A percentile compares a stretch with the other conserved stretches of the same genome.
These are phyloP conservation scores for Phytophthora foliorum DNA, from an alignment of 352 stramenopile genomes.

Conservation along the genomic window DNA sequence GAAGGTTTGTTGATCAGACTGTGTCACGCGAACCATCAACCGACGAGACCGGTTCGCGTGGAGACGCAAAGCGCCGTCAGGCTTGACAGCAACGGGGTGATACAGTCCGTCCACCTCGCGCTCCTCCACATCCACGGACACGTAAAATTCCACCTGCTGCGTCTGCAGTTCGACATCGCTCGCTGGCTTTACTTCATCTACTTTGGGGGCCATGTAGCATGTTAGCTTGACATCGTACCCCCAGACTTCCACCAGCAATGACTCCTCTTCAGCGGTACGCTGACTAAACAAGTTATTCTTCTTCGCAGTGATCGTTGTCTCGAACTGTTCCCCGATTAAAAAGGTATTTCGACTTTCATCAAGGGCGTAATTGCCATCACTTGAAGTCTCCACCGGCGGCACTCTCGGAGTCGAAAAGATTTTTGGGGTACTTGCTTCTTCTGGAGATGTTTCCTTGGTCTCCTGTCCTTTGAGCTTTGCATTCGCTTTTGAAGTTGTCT, in stretches of 20 bases:
- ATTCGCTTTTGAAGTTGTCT: constrained; percentile 26
- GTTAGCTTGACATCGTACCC: constrained; percentile 51
- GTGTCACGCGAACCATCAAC: constrained; percentile 68
- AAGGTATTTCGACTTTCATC: constrained; percentile 23
- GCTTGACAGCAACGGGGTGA: constrained; percentile 71
- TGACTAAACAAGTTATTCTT: constrained; percentile 28
- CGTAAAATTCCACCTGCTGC: constrained; percentile 61
- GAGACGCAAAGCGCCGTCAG: constrained; percentile 71
- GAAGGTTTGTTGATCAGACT: constrained; percentile 73
- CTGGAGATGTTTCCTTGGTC: constrained; percentile 4
- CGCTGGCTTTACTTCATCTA: neutral
- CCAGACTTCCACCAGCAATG: constrained; percentile 63
- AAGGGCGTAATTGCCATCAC: neutral
- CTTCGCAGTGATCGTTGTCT: constrained; percentile 27
- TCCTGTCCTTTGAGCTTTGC: constrained; percentile 14
- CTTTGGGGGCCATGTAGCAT: neutral
- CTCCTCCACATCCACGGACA: constrained; percentile 83
- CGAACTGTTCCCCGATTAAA: constrained; percentile 35
- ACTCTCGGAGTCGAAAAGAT: constrained; percentile 43
- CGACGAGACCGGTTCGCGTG: constrained; percentile 67
- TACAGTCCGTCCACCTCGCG: constrained; percentile 73
- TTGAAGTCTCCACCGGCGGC: constrained; percentile 8
- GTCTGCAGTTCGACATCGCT: constrained; percentile 11
- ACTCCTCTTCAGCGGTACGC: constrained; percentile 38
- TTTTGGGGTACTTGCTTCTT: constrained; percentile 15